Conservation (phyloP, 1,284 basidiomycete species). For the Psilocybe mexicana region DNA sequence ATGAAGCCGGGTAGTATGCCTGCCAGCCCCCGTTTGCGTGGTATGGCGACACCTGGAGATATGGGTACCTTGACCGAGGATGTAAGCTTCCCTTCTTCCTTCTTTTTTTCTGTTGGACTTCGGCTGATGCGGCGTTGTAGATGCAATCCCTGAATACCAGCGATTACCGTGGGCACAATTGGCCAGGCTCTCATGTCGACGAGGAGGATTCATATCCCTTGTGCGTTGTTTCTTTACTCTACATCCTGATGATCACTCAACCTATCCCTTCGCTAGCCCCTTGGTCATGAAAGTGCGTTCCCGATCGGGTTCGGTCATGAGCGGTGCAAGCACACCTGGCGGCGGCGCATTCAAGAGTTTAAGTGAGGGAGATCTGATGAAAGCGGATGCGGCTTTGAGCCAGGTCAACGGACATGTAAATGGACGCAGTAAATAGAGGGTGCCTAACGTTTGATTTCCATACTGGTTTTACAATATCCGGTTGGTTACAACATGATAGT, state of each 20-base stretch:
- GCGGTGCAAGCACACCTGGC: constrained; percentile 87
- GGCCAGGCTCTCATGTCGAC: constrained; percentile 68
- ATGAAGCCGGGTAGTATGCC: constrained; percentile 80
- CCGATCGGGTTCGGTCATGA: constrained; percentile 81
- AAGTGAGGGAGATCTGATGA: constrained; percentile 80
- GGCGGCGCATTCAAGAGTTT: constrained; percentile 75
- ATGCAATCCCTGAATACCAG: constrained; percentile 88
- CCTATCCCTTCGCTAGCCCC: constrained; percentile 51
- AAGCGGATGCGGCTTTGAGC: constrained; percentile 83
- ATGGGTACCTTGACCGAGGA: constrained; percentile 94
- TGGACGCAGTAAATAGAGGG: constrained; percentile 4
- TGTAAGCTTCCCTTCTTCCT: constrained; percentile 37
- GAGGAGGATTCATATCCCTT: constrained; percentile 93
- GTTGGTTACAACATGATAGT: too few species aligned
- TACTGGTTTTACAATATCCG: too few species aligned
- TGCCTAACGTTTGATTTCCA: not conserved
- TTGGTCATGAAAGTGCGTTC: constrained; percentile 91
- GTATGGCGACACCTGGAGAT: constrained; percentile 87
- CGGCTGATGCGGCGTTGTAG: constrained; percentile 34
- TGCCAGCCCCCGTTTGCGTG: constrained; percentile 82
- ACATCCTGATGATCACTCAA: not conserved
- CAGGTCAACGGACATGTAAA: constrained; percentile 46
- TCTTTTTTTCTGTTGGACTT: constrained; percentile 1
- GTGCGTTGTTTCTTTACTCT: constrained; percentile 36
- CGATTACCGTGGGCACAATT: constrained; percentile 83